These are phyloP conservation scores for Phytophthora brassicae DNA, from an alignment of 352 stramenopile species.

Conservation along the genomic window DNA sequence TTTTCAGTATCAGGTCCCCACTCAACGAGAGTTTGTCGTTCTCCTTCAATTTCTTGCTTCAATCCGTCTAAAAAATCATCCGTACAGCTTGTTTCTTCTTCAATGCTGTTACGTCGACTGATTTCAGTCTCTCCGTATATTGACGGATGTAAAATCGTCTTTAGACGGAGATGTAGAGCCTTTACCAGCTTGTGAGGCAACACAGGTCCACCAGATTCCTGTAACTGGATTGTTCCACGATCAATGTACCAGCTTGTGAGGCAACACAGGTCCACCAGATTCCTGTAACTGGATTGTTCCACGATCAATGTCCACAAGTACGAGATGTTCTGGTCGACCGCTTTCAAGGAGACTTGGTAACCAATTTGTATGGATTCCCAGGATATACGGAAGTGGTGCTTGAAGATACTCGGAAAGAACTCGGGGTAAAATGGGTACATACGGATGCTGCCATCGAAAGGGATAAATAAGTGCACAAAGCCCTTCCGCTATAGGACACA, in stretches of 20 bases:
- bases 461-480: constrained; percentile 83
- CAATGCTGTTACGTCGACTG: not conserved
- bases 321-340: constrained; percentile 77
- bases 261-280: constrained; percentile 53
- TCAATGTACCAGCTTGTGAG: constrained; percentile 67
- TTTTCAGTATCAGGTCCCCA: constrained; percentile 48
- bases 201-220: constrained; percentile 55
- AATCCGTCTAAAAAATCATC: constrained; percentile 8
- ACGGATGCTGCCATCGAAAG: constrained; percentile 86
- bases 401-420: constrained; percentile 86
- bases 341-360: constrained; percentile 63
- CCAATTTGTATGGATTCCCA: constrained; percentile 79
- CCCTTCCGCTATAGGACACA: constrained; percentile 73
- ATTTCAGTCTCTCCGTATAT: constrained; percentile 26
- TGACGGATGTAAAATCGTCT: constrained; percentile 51
- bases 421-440: constrained; percentile 78
- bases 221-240: constrained; percentile 58
- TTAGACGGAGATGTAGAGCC: constrained; percentile 49
- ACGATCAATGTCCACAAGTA: constrained; percentile 78
- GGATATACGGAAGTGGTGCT: constrained; percentile 79
- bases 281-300: constrained; percentile 66
- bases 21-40: constrained; percentile 19
- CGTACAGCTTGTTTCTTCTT: constrained; percentile 2
- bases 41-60: constrained; percentile 6
- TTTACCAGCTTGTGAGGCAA: constrained; percentile 56